Percentiles rank a stretch among this genome's conserved stretches.
Evolutionary conservation across 1,284 basidiomycete species (phyloP).

Genomic region (Cryptococcus neoformans): DNA sequence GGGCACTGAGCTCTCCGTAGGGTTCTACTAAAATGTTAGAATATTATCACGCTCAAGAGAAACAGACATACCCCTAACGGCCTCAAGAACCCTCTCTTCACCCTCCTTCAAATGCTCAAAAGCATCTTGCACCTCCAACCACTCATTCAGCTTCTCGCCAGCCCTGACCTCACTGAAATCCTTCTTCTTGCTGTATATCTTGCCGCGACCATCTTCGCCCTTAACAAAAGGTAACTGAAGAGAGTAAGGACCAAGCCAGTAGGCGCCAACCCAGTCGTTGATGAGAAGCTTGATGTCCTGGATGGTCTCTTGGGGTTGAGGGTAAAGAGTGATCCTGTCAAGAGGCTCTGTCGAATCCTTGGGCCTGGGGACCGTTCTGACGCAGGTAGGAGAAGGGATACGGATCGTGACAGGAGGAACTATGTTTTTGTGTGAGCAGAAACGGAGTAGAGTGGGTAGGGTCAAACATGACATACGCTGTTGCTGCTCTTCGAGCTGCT

Average conservation of each 20-base stretch:
- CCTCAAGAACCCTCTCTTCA: conserved; percentile 43
- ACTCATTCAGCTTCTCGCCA: conserved; percentile 49
- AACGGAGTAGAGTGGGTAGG: too few relatives aligned
- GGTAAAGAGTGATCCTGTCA: conserved; percentile 36
- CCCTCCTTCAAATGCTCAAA: conserved; percentile 40
- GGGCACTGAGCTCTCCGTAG: conserved; percentile 54
- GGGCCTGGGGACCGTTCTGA: conserved; percentile 41
- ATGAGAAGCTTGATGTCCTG: conserved; percentile 50
- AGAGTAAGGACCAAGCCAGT: conserved; percentile 52
- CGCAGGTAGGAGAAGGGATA: conserved; percentile 41
- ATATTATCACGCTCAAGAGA: background rate
- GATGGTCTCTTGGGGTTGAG: conserved; percentile 45
- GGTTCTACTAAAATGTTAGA: conserved; percentile 40
- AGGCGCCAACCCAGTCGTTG: conserved; percentile 49
- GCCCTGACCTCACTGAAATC: conserved; percentile 43
- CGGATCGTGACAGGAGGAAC: conserved; percentile 29
- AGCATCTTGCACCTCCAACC: conserved; percentile 49
- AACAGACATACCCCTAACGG: conserved; percentile 39
- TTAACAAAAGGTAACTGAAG: conserved; percentile 29
- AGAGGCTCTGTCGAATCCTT: conserved; percentile 23
- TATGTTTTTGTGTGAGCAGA: too few relatives aligned
- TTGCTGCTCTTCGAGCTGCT: too few relatives aligned
- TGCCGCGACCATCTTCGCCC: conserved; percentile 13
- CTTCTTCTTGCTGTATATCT: conserved; percentile 29
- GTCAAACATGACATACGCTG: too few relatives aligned